Evolutionary conservation across 2,329 filamentous ascomycete genomes (phyloP), one percentile per base, ranked within the genome.

Genomic region (Aspergillus pseudoviridinutans): DNA sequence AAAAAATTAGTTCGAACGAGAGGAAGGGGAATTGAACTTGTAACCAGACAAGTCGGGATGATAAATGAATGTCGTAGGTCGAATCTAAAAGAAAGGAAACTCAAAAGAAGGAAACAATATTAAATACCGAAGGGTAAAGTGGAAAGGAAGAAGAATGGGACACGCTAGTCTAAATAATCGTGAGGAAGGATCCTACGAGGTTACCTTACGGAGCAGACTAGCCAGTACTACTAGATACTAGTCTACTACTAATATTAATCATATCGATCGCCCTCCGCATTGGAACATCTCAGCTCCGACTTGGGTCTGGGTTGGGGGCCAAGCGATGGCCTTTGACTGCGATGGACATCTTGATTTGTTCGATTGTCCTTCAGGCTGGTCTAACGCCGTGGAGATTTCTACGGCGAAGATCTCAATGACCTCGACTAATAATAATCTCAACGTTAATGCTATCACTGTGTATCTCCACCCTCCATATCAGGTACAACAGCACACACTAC

Each of bases 121-220:
- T 12, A 14, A 53, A 49, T 28, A 49, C 27, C 32, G 44, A 49
- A 53, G 51, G 57, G 41, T 42, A 50, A 54, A 57, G 29, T 44
- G 42, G 42, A 22, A 54, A 42, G 52, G 54, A 46, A 61, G 35
- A 54, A 60, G 49, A 51, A 56, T 54, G n/a, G 58, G 55, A 28
- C 35, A 42, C 22, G n/a, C 44, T 50, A 55, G 42, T 24, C 24
- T 35, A 41, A 41, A 46, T 52, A 50, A 35, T 27, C n/a, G 25
- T 20, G 25, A 20, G 53, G 50, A 49, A 55, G 47, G 42, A 51
- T 17, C 6, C 32, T 28, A 20, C 42, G 17, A 24, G 52, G 5
- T 14, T 38, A 17, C 14, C 14, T 29, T 4, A 38, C 32, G 32
- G 6, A 38, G 14, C 14, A n/a, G 5, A 17, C 32, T 38, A 38